Evolutionary conservation across 305 asterid species (phyloP).

Genomic region (Rubia peregrina): DNA sequence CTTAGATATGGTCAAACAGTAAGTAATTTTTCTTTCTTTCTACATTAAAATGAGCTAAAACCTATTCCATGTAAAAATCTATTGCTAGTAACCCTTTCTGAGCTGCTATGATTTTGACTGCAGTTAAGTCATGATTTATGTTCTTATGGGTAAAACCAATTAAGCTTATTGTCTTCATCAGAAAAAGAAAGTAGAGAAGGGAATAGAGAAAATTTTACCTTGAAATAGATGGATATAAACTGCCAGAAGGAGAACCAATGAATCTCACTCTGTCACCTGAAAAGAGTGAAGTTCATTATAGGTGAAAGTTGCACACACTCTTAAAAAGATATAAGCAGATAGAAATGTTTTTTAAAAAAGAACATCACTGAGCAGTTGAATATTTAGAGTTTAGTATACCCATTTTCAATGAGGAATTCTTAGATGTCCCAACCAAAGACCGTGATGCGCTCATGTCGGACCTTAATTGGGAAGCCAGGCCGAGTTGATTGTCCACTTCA

Average conservation of each 20-base stretch:
- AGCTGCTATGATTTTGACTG: neutral
- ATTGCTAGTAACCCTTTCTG: neutral
- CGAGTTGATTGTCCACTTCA: conserved; percentile 39
- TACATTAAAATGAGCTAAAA: no score
- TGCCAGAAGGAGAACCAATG: conserved; percentile 54
- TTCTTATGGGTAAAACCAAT: no score
- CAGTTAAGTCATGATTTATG: no score
- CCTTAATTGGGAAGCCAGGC: conserved; percentile 38
- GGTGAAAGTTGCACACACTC: conserved; percentile 8
- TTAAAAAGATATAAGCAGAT: conserved; percentile 2
- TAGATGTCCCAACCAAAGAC: conserved; percentile 35
- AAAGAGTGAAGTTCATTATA: conserved; percentile 17
- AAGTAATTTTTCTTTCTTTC: no score
- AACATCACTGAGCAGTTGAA: conserved; percentile 4
- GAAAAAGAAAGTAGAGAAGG: neutral
- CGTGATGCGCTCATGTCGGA: conserved; percentile 39
- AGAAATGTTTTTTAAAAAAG: neutral
- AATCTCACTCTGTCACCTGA: conserved; percentile 83
- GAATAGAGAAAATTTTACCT: conserved; percentile 33
- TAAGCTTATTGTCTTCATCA: no score
- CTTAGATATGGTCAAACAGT: no score
- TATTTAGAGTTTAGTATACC: conserved; percentile 32
- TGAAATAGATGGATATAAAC: conserved; percentile 37
- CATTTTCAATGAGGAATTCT: conserved; percentile 41
- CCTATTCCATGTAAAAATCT: no score